These are phyloP conservation scores for Rhodotorula toruloides DNA, from an alignment of 768 basidiomycete genomes.

Conservation along the genomic window DNA sequence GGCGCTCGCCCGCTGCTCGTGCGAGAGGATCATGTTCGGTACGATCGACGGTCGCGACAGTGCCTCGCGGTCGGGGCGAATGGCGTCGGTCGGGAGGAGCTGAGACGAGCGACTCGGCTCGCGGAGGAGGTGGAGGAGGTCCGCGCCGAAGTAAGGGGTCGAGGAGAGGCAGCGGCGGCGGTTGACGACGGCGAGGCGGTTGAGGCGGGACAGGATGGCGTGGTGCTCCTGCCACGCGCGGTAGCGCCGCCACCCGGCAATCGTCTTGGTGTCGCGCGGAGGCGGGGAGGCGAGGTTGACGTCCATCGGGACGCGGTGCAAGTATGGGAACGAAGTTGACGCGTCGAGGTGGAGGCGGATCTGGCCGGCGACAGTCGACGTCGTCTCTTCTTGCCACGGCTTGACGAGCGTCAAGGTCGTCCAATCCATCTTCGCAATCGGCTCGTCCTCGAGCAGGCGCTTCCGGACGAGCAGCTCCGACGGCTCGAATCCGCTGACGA, in stretches of 20 bases:
- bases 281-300: constrained; percentile 49
- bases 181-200: constrained; percentile 69
- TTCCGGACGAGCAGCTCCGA: constrained; percentile 46
- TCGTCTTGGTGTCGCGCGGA: constrained; percentile 66
- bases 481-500: constrained; percentile 47
- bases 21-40: constrained; percentile 61
- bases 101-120: constrained; percentile 40
- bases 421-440: constrained; percentile 39
- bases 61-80: constrained; percentile 40
- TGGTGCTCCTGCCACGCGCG: constrained; percentile 53
- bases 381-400: constrained; percentile 29
- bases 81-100: constrained; percentile 54
- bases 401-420: constrained; percentile 37
- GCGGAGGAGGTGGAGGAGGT: constrained; percentile 31
- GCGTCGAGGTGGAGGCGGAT: constrained; percentile 31
- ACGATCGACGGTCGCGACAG: constrained; percentile 44
- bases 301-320: constrained; percentile 20
- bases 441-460: constrained; percentile 43
- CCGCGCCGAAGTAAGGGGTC: constrained; percentile 33
- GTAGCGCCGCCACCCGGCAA: constrained; percentile 64
- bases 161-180: constrained; percentile 57
- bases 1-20: constrained; percentile 56
- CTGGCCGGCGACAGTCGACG: constrained; percentile 17
- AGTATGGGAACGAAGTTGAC: constrained; percentile 9
- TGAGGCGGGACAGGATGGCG: constrained; percentile 59